Conservation (phyloP, 371 early-diverging fungal genomes). For the Umbelopsis sp. region DNA sequence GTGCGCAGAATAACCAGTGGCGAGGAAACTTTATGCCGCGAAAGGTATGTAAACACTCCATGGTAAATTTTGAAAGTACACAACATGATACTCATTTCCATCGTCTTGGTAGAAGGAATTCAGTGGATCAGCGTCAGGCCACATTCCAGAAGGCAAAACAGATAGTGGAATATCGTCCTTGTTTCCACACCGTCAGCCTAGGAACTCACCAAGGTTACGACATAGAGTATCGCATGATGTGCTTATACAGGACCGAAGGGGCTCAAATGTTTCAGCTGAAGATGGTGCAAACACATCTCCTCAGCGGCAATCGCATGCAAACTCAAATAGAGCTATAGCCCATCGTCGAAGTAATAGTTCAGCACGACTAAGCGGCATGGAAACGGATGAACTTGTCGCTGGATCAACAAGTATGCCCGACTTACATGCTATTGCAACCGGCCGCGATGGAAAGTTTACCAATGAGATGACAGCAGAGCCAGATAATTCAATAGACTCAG, state of each 20-base stretch:
- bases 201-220: conserved; percentile 1
- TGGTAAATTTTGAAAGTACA: neutral
- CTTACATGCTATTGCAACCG: neutral
- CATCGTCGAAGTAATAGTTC: conserved; percentile 13
- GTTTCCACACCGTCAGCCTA: neutral
- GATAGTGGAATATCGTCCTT: neutral
- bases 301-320: neutral
- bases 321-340: neutral
- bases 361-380: neutral
- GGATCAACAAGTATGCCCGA: conserved; percentile 14
- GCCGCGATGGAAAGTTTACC: neutral
- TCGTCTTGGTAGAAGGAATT: neutral
- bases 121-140: neutral
- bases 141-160: neutral
- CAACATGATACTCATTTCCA: neutral
- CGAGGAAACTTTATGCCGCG: neutral
- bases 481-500: neutral
- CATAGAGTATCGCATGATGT: conserved; percentile 10
- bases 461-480: neutral
- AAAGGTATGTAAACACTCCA: neutral
- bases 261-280: neutral
- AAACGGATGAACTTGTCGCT: neutral
- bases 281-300: neutral
- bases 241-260: neutral
- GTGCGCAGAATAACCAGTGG: conserved; percentile 12